Evolutionary conservation across 805 yeast species (phyloP).

Genomic region (Teunomyces lycoperdinae): DNA sequence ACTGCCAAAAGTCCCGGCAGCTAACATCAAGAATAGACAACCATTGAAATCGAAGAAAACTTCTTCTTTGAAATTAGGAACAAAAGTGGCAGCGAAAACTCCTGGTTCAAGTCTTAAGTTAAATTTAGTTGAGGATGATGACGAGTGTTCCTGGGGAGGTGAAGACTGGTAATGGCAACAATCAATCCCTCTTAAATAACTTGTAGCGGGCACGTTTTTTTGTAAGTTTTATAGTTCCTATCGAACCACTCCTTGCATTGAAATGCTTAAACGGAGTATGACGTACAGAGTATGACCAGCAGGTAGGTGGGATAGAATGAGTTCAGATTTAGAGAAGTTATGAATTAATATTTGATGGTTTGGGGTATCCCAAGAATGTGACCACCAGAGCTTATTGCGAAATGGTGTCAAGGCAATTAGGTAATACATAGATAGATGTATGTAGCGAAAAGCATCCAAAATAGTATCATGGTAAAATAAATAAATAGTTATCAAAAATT

Average conservation of each 20-base stretch:
- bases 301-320: too few relatives aligned
- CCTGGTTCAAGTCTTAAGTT: slow-evolving; percentile 25
- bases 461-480: too few relatives aligned
- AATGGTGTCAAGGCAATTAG: slow-evolving; percentile 6
- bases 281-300: too few relatives aligned
- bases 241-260: too few relatives aligned
- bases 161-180: slow-evolving; percentile 8
- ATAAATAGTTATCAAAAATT: slow-evolving; percentile 30
- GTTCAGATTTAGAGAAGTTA: too few relatives aligned
- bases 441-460: too few relatives aligned
- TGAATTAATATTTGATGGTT: too few relatives aligned
- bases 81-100: slow-evolving; percentile 11
- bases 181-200: too few relatives aligned
- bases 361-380: too few relatives aligned
- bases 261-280: too few relatives aligned
- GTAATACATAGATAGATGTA: slow-evolving; percentile 23
- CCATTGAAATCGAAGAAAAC: slow-evolving; percentile 10
- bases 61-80: slow-evolving; percentile 21
- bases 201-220: neutral
- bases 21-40: slow-evolving; percentile 1
- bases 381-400: too few relatives aligned
- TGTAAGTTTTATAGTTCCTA: too few relatives aligned
- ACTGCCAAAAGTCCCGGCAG: slow-evolving; percentile 3
- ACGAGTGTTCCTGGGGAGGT: slow-evolving; percentile 31
- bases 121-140: slow-evolving; percentile 21